Evolutionary conservation across 805 yeast genomes (phyloP), one percentile per base, ranked within the genome.

Genomic region (Monosporozyma aerobia): DNA sequence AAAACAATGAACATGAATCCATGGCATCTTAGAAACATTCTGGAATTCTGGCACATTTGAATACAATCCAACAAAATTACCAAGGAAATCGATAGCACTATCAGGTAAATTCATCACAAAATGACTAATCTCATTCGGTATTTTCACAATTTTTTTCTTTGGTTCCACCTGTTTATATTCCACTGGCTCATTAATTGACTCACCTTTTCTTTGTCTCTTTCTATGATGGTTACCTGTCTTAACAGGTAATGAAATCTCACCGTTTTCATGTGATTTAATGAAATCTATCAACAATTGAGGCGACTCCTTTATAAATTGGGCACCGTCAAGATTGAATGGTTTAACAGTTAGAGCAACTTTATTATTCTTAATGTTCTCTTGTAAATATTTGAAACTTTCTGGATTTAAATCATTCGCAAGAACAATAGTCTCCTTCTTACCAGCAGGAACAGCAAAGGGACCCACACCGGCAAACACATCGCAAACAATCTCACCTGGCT

Each of bases 391-490:
- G 69, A 72, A 87, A 54, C 95, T 83, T 54, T 85, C 87, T 0
- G 97, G 98, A 63, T 94, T 94, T 65, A 94, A 74, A 67, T 94
- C 99, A 65, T 90, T 94, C 10, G 97, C 97, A 59, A 94, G 74
- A 0, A 88, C 95, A 50, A 90, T 66, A 10, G 83, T 85, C 14
- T 78, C 78, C 56, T 85, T 87, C 67, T 85, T 89, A 13, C 90
- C 98, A 0, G 97, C 96, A 0, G 99, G 99, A 1, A 94, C 81
- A 1, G 95, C 92, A 73, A 95, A 94, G 4, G 99, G 99, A 0
- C 99, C 99, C 1, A 94, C 98, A 47, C 99, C 99, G 0, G 97
- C 98, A 81, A 95, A 87, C 0, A 90, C 97, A 72, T 94, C 99
- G 61, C 89, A 88, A 0, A 95, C 86, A 6, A 89, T 86, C 54